A percentile compares a stretch with the other conserved stretches of the same genome.
Conservation (phyloP, 306 rosid genomes). For the Geum urbanum region DNA sequence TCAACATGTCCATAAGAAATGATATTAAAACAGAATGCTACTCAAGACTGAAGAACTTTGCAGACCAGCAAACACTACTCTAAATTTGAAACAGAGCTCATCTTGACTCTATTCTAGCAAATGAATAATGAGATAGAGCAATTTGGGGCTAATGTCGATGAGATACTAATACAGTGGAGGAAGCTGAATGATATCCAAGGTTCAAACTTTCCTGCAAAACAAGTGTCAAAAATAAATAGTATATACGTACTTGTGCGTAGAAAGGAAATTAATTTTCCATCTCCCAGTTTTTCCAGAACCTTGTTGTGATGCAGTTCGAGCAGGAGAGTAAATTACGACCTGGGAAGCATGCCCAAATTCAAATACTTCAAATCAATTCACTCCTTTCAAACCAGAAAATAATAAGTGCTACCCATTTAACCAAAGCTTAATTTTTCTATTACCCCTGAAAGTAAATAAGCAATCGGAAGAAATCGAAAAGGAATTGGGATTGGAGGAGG, state of each 20-base stretch:
- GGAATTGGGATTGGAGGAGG: background rate
- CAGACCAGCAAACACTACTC: background rate
- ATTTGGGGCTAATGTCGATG: background rate
- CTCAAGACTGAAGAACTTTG: background rate
- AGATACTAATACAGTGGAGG: background rate
- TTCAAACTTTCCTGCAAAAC: conserved; percentile 9
- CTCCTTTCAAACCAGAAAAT: background rate
- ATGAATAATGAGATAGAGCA: background rate
- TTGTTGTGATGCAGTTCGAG: conserved; percentile 35
- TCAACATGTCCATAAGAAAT: background rate
- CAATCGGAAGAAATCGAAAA: background rate
- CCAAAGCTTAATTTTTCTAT: no score
- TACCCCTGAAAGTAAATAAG: background rate
- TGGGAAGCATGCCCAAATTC: conserved; percentile 8
- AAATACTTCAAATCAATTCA: background rate
- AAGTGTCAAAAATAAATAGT: background rate
- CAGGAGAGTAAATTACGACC: conserved; percentile 35
- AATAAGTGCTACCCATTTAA: background rate
- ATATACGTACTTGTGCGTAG: conserved; percentile 33
- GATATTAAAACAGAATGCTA: background rate
- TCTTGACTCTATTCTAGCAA: background rate
- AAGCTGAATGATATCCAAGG: background rate
- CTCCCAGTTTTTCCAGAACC: conserved; percentile 33
- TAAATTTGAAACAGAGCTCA: background rate
- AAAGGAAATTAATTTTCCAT: conserved; percentile 36